Conservation (phyloP, 78 protist genomes). For the Cavenderia fasciculata region DNA sequence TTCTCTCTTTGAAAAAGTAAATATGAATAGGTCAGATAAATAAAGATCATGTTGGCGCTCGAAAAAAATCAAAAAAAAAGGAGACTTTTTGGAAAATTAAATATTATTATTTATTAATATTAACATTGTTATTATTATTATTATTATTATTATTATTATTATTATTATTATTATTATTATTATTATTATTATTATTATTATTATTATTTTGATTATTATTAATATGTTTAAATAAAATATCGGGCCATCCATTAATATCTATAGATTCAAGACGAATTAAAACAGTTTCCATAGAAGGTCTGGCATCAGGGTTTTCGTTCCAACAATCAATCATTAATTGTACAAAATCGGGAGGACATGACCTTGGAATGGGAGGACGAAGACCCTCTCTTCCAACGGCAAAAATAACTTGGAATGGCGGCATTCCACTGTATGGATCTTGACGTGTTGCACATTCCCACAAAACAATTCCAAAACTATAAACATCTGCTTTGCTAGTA, state of each 20-base stretch:
- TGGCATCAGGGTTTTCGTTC: constrained; percentile 41
- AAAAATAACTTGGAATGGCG: constrained; percentile 83
- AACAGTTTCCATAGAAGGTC: constrained; percentile 80
- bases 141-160: constrained; percentile 18
- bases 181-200: background rate
- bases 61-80: no score
- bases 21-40: no score
- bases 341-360: constrained; percentile 51
- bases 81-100: no score
- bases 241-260: constrained; percentile 12
- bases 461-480: constrained; percentile 78
- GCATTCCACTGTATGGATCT: constrained; percentile 82
- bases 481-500: constrained; percentile 77
- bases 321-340: constrained; percentile 65
- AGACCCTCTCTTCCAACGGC: constrained; percentile 81
- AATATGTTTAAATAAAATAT: background rate
- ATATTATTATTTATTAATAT: no score
- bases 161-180: background rate
- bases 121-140: background rate
- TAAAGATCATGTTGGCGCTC: no score
- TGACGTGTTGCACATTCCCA: constrained; percentile 83
- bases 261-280: constrained; percentile 40
- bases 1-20: no score
- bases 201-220: background rate
- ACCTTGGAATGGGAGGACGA: constrained; percentile 74